These are phyloP conservation scores for Apiospora aurea DNA, from an alignment of 2,329 filamentous ascomycete genomes.

Conservation along the genomic window DNA sequence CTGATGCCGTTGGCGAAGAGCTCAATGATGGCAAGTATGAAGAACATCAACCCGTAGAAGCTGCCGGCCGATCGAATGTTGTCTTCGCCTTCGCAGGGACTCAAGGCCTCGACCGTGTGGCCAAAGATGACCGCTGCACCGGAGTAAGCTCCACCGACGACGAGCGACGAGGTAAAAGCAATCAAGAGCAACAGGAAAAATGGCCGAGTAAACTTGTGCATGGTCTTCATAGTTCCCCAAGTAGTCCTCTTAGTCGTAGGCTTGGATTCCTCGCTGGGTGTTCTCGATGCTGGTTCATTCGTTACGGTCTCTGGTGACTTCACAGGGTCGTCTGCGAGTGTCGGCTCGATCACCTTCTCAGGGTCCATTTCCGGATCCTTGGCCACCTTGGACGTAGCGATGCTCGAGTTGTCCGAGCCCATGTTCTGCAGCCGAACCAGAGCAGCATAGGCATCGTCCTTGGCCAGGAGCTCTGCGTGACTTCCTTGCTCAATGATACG, in stretches of 20 bases:
- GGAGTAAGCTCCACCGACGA: conserved; percentile 63
- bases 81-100: conserved; percentile 52
- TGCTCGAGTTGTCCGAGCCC: conserved; percentile 44
- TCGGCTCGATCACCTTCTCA: conserved; percentile 40
- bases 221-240: conserved; percentile 47
- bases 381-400: conserved; percentile 38
- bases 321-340: conserved; percentile 27
- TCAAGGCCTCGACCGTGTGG: conserved; percentile 57
- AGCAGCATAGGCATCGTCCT: conserved; percentile 41
- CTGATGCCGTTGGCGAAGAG: conserved; percentile 68
- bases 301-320: conserved; percentile 23
- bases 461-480: conserved; percentile 62
- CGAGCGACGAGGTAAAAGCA: conserved; percentile 51
- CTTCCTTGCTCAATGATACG: conserved; percentile 67
- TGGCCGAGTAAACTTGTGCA: conserved; percentile 48
- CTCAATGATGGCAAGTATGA: conserved; percentile 60
- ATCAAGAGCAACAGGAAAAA: conserved; percentile 48
- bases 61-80: conserved; percentile 45
- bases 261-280: conserved; percentile 26
- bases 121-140: conserved; percentile 64
- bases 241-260: conserved; percentile 36
- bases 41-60: conserved; percentile 51
- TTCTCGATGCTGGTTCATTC: background rate
- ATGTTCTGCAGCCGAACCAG: conserved; percentile 42
- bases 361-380: conserved; percentile 47